Evolutionary conservation across 1,139 yeast genomes (phyloP), one percentile per base, ranked within the genome.

Genomic region (Saccharomyces hybrid): DNA sequence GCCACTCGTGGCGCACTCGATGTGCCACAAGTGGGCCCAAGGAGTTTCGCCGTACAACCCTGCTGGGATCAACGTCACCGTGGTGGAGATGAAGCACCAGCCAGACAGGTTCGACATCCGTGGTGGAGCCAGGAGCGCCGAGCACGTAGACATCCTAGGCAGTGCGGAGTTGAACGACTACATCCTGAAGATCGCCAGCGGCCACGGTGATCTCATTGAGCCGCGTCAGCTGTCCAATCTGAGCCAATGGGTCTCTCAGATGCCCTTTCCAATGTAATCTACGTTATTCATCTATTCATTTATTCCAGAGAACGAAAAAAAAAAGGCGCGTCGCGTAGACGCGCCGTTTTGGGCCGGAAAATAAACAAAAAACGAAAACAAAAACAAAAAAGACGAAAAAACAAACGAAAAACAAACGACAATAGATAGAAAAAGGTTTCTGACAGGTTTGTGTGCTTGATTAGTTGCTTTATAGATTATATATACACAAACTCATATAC

Each of bases 51-150:
- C 86, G 56, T 91, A 80, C 75, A 93, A 93, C 68, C 99, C 99
- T 1, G 95, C 87, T 0, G 78, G 80, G 28, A 73, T 82, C 2
- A 66, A 76, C 25, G 95, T 91, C 27, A 89, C 82, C 31, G 78
- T 90, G 48, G 97, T 93, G 7, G 99, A 93, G 70, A 86, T 93
- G 75, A 80, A 81, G 63, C 97, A 93, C 66, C 96, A 90, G 67
- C 99, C 99, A 0, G 96, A 88, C 66, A 75, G 88, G 62, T 89
- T 86, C 67, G 99, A 95, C 73, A 86, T 93, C 51, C 80, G 99
- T 61, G 99, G 99, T 19, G 99, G 99, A 3, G 96, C 97, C 26
- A 88, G 88, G 67, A 93, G 98, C 1, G 97, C 99, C 0, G 99
- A 93, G 65, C 99, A 93, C 70, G 99, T 93, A 26, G 99, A 95